Conservation (phyloP, 129 eudicot species). For the Lactuca saligna region DNA sequence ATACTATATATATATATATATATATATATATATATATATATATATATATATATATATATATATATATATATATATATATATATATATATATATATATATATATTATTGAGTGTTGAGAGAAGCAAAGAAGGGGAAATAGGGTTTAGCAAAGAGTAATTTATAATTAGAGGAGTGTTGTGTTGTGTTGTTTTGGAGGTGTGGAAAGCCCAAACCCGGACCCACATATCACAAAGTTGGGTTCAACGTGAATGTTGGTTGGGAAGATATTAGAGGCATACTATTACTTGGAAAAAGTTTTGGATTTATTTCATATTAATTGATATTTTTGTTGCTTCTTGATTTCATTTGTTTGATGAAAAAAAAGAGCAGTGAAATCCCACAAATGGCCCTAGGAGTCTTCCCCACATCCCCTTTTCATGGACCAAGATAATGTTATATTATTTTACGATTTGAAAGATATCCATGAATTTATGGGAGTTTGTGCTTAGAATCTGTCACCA, state of each 20-base stretch:
- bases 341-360: conserved; percentile 16
- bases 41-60: too few relatives aligned
- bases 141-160: conserved; percentile 37
- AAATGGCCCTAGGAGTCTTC: conserved; percentile 32
- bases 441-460: conserved; percentile 29
- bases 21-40: neutral
- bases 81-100: neutral
- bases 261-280: conserved; percentile 60
- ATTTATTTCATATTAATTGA: conserved; percentile 12
- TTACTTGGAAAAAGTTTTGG: conserved; percentile 38
- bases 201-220: conserved; percentile 50
- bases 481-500: conserved; percentile 32
- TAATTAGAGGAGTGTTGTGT: conserved; percentile 1
- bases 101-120: neutral
- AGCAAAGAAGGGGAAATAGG: conserved; percentile 28
- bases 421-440: conserved; percentile 32
- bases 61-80: too few relatives aligned
- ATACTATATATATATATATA: neutral
- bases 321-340: conserved; percentile 14
- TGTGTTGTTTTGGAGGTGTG: conserved; percentile 6
- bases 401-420: conserved; percentile 43
- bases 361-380: conserved; percentile 5
- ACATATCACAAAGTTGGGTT: conserved; percentile 52
- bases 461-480: conserved; percentile 36
- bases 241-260: conserved; percentile 99